A percentile compares a stretch with the other conserved stretches of the same genome.
These are phyloP conservation scores for Sporothrix dimorphospora DNA, from an alignment of 2,329 filamentous ascomycete species.

Conservation along the genomic window DNA sequence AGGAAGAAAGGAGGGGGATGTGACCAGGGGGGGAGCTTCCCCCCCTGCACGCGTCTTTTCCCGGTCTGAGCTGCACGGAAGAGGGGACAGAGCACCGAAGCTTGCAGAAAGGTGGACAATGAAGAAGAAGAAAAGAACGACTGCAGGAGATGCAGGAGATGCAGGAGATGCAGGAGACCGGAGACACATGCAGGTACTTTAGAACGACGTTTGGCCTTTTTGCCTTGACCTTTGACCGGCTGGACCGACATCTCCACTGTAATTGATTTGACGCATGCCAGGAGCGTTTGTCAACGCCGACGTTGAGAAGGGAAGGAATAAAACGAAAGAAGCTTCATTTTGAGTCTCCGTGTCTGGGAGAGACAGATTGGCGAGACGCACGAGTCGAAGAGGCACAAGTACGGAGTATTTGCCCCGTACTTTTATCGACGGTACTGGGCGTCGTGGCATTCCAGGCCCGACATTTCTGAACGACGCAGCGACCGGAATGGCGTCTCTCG, in stretches of 20 bases:
- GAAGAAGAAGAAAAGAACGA: not conserved
- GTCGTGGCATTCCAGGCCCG: constrained; percentile 4
- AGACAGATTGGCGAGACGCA: not conserved
- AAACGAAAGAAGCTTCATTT: constrained; percentile 22
- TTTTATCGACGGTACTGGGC: too few relatives aligned
- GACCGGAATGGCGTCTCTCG: constrained; percentile 13
- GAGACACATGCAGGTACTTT: constrained; percentile 18
- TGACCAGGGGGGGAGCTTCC: constrained; percentile 15
- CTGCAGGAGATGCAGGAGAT: not conserved
- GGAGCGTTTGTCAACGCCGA: not conserved
- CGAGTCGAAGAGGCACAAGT: not conserved
- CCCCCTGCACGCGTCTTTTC: not conserved
- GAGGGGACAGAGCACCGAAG: not conserved
- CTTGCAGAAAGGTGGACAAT: too few relatives aligned
- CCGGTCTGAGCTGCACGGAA: not conserved
- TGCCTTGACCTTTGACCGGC: not conserved
- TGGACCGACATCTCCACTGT: not conserved
- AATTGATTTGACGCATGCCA: constrained; percentile 14
- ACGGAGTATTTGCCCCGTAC: too few relatives aligned
- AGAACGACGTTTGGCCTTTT: not conserved
- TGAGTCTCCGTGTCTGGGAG: not conserved
- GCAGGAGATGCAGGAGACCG: not conserved
- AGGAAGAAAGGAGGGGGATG: not conserved
- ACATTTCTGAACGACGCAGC: not conserved
- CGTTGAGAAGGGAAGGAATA: not conserved